phyloP scores from a whole-genome alignment of 140 eudicot genomes.

The Stevia rebaudiana region DNA sequence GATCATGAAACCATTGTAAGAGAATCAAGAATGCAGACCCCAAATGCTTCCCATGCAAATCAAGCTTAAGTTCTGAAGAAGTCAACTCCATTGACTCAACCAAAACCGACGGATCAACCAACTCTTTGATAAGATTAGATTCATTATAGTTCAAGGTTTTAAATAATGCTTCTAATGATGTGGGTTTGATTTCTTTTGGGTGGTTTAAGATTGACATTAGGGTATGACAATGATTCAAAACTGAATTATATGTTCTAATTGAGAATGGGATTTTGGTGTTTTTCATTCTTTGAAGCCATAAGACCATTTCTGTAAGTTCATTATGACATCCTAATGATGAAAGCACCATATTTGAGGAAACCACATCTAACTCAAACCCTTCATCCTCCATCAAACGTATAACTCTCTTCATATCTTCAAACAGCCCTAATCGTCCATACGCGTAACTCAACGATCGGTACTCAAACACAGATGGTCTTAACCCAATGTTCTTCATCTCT shows the following conservation, averaged over 20 bases:
- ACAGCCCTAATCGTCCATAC: conserved; percentile 65
- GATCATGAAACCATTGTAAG: conserved; percentile 65
- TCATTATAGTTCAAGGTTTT: conserved; percentile 35
- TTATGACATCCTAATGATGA: conserved; percentile 56
- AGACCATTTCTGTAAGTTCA: conserved; percentile 46
- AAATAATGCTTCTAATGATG: conserved; percentile 44
- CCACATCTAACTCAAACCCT: conserved; percentile 61
- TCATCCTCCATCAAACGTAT: conserved; percentile 46
- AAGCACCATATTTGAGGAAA: conserved; percentile 73
- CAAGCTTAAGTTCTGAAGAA: conserved; percentile 57
- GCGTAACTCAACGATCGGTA: conserved; percentile 53
- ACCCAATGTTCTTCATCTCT: conserved; percentile 52
- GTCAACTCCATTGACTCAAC: conserved; percentile 47
- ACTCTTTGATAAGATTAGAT: conserved; percentile 38
- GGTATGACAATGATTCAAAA: conserved; percentile 60
- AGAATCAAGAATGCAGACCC: conserved; percentile 53
- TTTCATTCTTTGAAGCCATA: conserved; percentile 62
- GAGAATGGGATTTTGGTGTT: conserved; percentile 35
- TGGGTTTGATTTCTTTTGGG: conserved; percentile 40
- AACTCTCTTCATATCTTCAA: conserved; percentile 66
- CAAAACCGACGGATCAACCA: conserved; percentile 49
- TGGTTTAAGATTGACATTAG: conserved; percentile 43
- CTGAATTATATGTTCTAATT: conserved; percentile 65
- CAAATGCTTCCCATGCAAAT: conserved; percentile 89
- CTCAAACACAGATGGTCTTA: conserved; percentile 52